Conservation (phyloP, 1,284 basidiomycete genomes). For the Cutaneotrichosporon sp. region DNA sequence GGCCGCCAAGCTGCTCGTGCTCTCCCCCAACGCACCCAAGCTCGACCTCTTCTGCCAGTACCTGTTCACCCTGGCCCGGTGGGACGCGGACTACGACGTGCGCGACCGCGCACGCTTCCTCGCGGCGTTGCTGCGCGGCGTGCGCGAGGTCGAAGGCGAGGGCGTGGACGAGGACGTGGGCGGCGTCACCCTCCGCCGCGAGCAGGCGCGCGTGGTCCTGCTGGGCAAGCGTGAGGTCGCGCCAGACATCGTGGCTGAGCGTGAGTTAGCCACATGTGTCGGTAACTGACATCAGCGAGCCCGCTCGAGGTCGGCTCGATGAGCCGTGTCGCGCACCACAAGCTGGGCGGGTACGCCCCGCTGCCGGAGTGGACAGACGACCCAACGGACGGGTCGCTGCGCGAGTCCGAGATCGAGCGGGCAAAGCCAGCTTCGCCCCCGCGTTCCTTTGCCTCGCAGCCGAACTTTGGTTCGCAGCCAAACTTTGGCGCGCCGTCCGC, state of each 20-base stretch:
- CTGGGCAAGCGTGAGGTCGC: slow-evolving; percentile 65
- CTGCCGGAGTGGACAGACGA: slow-evolving; percentile 56
- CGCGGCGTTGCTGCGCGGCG: slow-evolving; percentile 65
- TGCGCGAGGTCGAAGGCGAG: slow-evolving; percentile 16
- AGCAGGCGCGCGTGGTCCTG: slow-evolving; percentile 76
- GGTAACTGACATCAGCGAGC: slow-evolving; percentile 19
- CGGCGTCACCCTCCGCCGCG: slow-evolving; percentile 74
- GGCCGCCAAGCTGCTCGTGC: slow-evolving; percentile 75
- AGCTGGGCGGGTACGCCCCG: slow-evolving; percentile 40
- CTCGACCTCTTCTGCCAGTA: slow-evolving; percentile 64
- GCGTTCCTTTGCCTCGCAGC: neutral
- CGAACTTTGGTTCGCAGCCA: neutral
- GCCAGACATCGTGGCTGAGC: slow-evolving; percentile 56
- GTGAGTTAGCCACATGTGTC: slow-evolving; percentile 55
- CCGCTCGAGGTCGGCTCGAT: slow-evolving; percentile 46
- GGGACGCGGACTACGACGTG: slow-evolving; percentile 83
- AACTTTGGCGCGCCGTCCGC: neutral
- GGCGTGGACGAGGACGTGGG: slow-evolving; percentile 57
- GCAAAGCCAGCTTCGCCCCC: neutral
- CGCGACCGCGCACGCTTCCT: slow-evolving; percentile 83
- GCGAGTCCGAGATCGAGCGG: slow-evolving; percentile 49
- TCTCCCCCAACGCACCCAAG: slow-evolving; percentile 61
- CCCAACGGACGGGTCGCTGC: slow-evolving; percentile 54
- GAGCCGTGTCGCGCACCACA: slow-evolving; percentile 40
- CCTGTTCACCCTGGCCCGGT: slow-evolving; percentile 78